phyloP scores from a whole-genome alignment of 2,329 filamentous ascomycete species.

The Colletotrichum limetticola region DNA sequence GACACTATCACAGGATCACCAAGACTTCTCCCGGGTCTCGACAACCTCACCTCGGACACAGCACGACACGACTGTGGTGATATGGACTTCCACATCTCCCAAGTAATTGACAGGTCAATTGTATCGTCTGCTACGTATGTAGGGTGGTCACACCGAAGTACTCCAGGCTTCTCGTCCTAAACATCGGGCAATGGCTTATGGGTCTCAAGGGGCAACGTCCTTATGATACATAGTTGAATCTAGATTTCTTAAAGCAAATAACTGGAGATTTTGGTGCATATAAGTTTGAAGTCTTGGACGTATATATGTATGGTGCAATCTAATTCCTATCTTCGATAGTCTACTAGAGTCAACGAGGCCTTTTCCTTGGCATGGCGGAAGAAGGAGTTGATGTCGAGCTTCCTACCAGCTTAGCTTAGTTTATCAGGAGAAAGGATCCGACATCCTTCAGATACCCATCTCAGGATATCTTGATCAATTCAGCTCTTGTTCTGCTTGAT shows the following conservation, averaged over 20 bases:
- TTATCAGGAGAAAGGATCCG: not conserved
- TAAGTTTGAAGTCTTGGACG: not conserved
- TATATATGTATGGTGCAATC: not conserved
- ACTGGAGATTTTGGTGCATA: not conserved
- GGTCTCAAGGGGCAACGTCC: too few relatives aligned
- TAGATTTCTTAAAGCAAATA: not conserved
- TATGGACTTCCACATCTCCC: too few relatives aligned
- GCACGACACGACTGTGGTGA: too few relatives aligned
- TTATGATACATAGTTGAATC: too few relatives aligned
- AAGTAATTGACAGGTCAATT: too few relatives aligned
- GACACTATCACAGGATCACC: not conserved
- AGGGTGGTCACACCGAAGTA: too few relatives aligned
- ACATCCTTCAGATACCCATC: not conserved
- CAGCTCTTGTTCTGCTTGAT: not conserved
- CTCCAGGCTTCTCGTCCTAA: too few relatives aligned
- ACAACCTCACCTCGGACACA: too few relatives aligned
- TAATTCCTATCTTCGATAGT: not conserved
- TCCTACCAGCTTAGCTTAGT: not conserved
- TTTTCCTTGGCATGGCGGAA: not conserved
- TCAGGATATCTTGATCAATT: not conserved
- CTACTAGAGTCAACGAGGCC: not conserved
- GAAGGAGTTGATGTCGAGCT: not conserved
- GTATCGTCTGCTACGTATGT: too few relatives aligned
- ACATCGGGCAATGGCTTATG: too few relatives aligned
- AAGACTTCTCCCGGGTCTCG: too few relatives aligned